Evolutionary conservation across 2,329 filamentous ascomycete species (phyloP).

Genomic region (Fonsecaea pugnacius): DNA sequence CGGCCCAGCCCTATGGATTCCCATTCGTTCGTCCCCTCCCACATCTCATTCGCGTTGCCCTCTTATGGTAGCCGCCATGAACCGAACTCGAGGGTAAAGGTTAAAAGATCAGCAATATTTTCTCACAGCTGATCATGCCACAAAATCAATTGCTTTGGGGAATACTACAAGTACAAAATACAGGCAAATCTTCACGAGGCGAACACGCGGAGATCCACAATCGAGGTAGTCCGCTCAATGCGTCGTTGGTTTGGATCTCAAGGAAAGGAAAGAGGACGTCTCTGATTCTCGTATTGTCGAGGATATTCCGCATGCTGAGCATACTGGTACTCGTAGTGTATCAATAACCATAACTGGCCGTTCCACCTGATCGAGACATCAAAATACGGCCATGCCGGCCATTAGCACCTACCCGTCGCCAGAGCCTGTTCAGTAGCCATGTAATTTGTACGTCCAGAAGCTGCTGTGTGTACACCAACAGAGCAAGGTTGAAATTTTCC

Average conservation of each 20-base stretch:
- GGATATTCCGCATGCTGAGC: constrained; percentile 70
- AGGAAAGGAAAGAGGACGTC: neutral
- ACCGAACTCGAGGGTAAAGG: constrained; percentile 53
- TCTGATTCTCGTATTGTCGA: constrained; percentile 65
- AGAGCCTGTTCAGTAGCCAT: constrained; percentile 58
- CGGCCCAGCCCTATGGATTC: constrained; percentile 22
- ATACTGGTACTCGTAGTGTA: constrained; percentile 66
- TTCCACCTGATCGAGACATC: constrained; percentile 56
- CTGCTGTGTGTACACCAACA: constrained; percentile 51
- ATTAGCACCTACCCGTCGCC: constrained; percentile 58
- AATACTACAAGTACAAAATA: constrained; percentile 56
- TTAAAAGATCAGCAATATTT: constrained; percentile 23
- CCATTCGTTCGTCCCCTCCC: constrained; percentile 30
- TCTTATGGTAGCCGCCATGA: constrained; percentile 58
- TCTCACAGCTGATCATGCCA: constrained; percentile 11
- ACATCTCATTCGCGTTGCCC: constrained; percentile 29
- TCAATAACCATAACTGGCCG: constrained; percentile 73
- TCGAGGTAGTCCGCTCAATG: neutral
- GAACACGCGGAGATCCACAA: constrained; percentile 49
- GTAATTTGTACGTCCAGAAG: constrained; percentile 47
- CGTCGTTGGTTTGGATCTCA: neutral
- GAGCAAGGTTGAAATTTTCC: constrained; percentile 58
- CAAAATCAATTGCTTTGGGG: constrained; percentile 38
- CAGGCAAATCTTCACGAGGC: constrained; percentile 68
- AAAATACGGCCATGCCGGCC: constrained; percentile 64